A percentile compares a stretch with the other conserved stretches of the same genome.
Conservation (phyloP, 148 eudicot genomes). For the Cornus florida region DNA sequence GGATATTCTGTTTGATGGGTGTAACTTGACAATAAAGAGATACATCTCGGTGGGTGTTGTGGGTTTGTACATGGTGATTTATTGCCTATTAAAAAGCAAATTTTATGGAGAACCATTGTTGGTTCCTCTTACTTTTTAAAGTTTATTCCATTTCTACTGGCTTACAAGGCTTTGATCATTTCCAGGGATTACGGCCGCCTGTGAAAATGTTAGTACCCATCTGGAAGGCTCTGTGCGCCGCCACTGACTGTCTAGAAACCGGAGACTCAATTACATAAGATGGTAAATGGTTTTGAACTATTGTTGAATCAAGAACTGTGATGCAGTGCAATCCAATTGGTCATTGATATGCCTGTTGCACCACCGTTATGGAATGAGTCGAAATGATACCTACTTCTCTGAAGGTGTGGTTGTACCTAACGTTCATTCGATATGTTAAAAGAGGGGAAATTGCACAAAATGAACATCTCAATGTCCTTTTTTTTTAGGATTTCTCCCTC, state of each 20-base stretch:
- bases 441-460: no score
- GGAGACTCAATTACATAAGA: slow-evolving; percentile 10
- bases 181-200: slow-evolving; percentile 72
- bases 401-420: no score
- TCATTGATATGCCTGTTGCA: no score
- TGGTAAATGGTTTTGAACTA: not conserved
- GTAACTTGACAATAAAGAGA: not conserved
- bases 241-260: slow-evolving; percentile 30
- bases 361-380: no score
- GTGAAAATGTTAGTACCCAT: slow-evolving; percentile 67
- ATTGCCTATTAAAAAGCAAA: not conserved
- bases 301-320: not conserved
- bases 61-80: not conserved
- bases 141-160: not conserved
- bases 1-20: not conserved
- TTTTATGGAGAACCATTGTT: not conserved
- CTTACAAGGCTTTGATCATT: not conserved
- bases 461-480: no score
- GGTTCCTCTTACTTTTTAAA: not conserved
- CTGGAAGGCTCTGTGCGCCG: slow-evolving; percentile 70
- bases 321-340: not conserved
- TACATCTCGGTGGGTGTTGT: not conserved
- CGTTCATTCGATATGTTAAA: no score
- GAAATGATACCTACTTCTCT: no score
- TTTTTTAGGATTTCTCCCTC: no score